Conservation (phyloP, 1,139 yeast species). For the Yamadazyma triangularis region DNA sequence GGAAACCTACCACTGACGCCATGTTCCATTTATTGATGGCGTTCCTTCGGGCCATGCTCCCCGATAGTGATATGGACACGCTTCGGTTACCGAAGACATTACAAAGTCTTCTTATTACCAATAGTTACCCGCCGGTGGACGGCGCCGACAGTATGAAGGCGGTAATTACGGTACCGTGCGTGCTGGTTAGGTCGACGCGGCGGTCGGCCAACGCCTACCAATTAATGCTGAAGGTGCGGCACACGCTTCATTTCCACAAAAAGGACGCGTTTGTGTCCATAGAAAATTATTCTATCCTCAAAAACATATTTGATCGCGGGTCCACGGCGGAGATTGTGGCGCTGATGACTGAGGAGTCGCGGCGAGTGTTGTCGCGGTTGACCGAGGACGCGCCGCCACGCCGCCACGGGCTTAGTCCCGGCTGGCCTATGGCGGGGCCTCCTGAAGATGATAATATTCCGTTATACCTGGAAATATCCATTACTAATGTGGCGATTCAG, state of each 20-base stretch:
- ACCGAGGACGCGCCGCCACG: constrained; percentile 40
- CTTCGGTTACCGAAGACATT: constrained; percentile 60
- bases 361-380: constrained; percentile 60
- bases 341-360: constrained; percentile 70
- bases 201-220: constrained; percentile 49
- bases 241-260: constrained; percentile 64
- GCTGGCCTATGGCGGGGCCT: too few species aligned
- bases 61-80: constrained; percentile 55
- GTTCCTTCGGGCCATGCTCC: constrained; percentile 76
- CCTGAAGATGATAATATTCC: constrained; percentile 31
- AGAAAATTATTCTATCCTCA: constrained; percentile 75
- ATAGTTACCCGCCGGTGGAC: constrained; percentile 58
- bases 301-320: constrained; percentile 62
- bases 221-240: constrained; percentile 52
- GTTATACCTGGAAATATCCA: constrained; percentile 44
- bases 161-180: constrained; percentile 50
- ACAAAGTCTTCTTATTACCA: constrained; percentile 57
- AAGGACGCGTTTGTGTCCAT: constrained; percentile 67
- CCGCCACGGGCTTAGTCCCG: constrained; percentile 34
- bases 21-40: constrained; percentile 76
- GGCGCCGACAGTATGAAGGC: constrained; percentile 34
- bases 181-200: constrained; percentile 59
- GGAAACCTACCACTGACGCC: constrained; percentile 85
- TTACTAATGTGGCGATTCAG: constrained; percentile 67
- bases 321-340: constrained; percentile 54